Evolutionary conservation across 192 early-diverging fungal species (phyloP).

Genomic region (Coemansia sp.): DNA sequence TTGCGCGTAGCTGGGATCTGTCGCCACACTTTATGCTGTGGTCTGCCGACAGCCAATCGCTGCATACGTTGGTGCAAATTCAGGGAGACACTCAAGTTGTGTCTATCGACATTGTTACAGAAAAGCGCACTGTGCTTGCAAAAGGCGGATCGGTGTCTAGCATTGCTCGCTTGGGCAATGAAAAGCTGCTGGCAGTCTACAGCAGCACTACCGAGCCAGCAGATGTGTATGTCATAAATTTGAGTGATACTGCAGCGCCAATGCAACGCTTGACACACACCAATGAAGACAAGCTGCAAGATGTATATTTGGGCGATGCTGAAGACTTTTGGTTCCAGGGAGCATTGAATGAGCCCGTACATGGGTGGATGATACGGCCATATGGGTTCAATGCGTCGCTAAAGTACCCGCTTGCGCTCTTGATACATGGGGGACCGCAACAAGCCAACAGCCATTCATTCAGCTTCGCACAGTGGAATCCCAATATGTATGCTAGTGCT

Average conservation of each 20-base stretch:
- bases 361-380: constrained; percentile 65
- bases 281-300: constrained; percentile 45
- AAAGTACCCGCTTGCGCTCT: constrained; percentile 71
- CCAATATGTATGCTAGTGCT: constrained; percentile 67
- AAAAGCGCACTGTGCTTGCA: constrained; percentile 35
- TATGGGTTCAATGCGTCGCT: constrained; percentile 52
- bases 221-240: constrained; percentile 36
- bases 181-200: constrained; percentile 42
- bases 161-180: constrained; percentile 16
- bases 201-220: constrained; percentile 46
- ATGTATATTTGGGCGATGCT: constrained; percentile 51
- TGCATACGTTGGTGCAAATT: constrained; percentile 61
- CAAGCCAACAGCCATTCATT: constrained; percentile 60
- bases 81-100: constrained; percentile 55
- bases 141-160: constrained; percentile 15
- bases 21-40: constrained; percentile 60
- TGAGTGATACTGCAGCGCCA: constrained; percentile 14
- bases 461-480: constrained; percentile 67
- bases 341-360: constrained; percentile 51
- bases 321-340: constrained; percentile 72
- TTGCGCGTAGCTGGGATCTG: constrained; percentile 56
- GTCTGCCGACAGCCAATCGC: constrained; percentile 54
- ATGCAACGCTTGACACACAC: constrained; percentile 38
- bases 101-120: constrained; percentile 34
- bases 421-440: constrained; percentile 85